Evolutionary conservation across 768 basidiomycete species (phyloP), one percentile per base, ranked within the genome.

Genomic region (Tricholoma matsutake): DNA sequence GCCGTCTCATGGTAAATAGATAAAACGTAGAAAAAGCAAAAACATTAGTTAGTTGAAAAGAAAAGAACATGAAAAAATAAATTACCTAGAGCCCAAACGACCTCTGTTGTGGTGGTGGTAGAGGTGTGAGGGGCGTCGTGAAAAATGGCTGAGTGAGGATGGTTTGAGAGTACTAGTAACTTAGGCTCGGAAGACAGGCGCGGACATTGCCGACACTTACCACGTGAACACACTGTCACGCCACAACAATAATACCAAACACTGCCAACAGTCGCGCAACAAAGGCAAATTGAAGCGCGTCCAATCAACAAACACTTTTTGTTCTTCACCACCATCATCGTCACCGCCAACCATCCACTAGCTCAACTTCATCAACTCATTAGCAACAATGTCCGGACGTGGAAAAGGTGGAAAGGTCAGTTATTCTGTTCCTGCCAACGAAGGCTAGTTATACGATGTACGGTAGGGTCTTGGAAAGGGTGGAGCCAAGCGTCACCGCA

Each of bases 401-500:
- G 91, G 91, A 72, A 92, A 92, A 81, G 86, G 89, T 73, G 89
- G 89, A 73, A 91, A 91, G 81, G 83, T 80, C 58, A 25, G 58
- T 3, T 31, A 32, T 28, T 9, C 2, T 6, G 53, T 52, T 29
- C 8, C 11, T 18, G 54, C 35, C 14, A 25, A 49, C 11, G 2
- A 55, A 20, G 7, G 14, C 32, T 47, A 45, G 34, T 41, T 10
- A 11, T 3, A 34, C 2, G 57, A 47, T 57, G 22, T 32, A 43
- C 34, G 64, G 25, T 65, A 82, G 82, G 90, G 90, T 72, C 86
- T 92, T 73, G 91, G 91, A 73, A 92, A 92, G 82, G 89, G 90
- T 61, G 90, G 90, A 66, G 87, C 87, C 54, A 89, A 89, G 79
- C 85, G 90, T 73, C 89, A 91, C 78, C 85, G 90, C 68, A 92